These are phyloP conservation scores for Candida boleticola DNA, from an alignment of 805 yeast species.

Conservation along the genomic window DNA sequence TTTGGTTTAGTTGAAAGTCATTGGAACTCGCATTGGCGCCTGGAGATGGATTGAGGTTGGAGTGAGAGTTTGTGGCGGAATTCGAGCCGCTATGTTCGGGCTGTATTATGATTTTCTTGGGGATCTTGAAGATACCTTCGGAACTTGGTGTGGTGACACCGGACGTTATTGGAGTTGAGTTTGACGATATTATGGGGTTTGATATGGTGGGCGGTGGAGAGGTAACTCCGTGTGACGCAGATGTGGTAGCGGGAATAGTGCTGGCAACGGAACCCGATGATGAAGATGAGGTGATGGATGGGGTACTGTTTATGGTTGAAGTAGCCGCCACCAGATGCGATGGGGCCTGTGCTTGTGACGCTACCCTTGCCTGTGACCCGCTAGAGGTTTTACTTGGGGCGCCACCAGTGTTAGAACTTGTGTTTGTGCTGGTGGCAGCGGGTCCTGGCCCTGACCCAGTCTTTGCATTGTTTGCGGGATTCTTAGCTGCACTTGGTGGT, in stretches of 20 bases:
- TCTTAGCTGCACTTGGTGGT: too few relatives aligned
- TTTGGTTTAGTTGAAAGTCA: slow-evolving; percentile 18
- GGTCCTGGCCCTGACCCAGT: too few relatives aligned
- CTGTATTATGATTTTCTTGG: slow-evolving; percentile 8
- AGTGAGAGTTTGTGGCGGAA: neutral
- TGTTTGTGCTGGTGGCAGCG: too few relatives aligned
- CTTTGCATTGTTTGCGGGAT: too few relatives aligned
- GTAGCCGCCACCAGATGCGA: too few relatives aligned
- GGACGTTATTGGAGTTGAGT: slow-evolving; percentile 3
- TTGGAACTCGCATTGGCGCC: neutral
- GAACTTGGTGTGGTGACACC: neutral
- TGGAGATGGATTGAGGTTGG: neutral
- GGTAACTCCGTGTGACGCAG: too few relatives aligned
- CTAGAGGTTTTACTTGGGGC: too few relatives aligned
- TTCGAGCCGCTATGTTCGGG: neutral
- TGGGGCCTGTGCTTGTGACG: too few relatives aligned
- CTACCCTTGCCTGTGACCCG: too few relatives aligned
- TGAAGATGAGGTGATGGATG: too few relatives aligned
- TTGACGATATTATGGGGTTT: slow-evolving; percentile 1
- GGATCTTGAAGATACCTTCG: slow-evolving; percentile 9
- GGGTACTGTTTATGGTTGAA: too few relatives aligned
- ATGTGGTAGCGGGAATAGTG: neutral
- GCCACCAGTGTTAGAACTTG: too few relatives aligned
- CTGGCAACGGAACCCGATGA: neutral
- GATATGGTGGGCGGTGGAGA: slow-evolving; percentile 1